Percentiles rank a stretch among this genome's conserved stretches.
phyloP scores from a whole-genome alignment of 306 rosid genomes.

The Vicia villosa region DNA sequence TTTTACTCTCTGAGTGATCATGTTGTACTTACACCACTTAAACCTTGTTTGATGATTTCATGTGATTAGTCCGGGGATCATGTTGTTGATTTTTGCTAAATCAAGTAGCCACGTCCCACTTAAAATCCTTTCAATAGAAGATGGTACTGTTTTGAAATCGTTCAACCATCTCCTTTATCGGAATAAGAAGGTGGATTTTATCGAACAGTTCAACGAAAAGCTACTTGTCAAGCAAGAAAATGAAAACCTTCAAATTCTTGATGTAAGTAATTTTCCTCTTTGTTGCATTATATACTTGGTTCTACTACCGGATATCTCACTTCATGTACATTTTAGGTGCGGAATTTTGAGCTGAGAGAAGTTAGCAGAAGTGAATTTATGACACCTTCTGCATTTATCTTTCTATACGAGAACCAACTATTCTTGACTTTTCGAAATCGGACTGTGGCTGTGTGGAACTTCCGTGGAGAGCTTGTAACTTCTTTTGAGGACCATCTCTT shows the following conservation, averaged over 20 bases:
- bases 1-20: conserved; percentile 24
- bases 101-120: conserved; percentile 91
- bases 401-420: conserved; percentile 91
- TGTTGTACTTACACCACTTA: conserved; percentile 27
- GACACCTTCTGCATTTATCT: conserved; percentile 99
- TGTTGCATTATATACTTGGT: conserved; percentile 12
- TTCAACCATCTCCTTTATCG: conserved; percentile 95
- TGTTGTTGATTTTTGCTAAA: conserved; percentile 86
- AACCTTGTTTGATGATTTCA: conserved; percentile 33
- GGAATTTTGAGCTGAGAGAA: conserved; percentile 87
- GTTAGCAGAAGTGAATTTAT: conserved; percentile 88
- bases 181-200: conserved; percentile 98
- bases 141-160: conserved; percentile 97
- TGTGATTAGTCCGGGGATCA: conserved; percentile 86
- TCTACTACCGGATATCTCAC: conserved; percentile 40
- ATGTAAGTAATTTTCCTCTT: conserved; percentile 57
- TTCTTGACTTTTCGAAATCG: conserved; percentile 93
- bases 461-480: conserved; percentile 99
- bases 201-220: conserved; percentile 98
- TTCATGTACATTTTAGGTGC: conserved; percentile 60
- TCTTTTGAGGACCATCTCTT: conserved; percentile 98
- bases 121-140: conserved; percentile 96
- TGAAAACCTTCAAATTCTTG: conserved; percentile 97
- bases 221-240: conserved; percentile 99
- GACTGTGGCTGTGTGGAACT: conserved; percentile 99